Evolutionary conservation across 176 grass and related monocot genomes (phyloP).

Genomic region (Cenchrus americanus): DNA sequence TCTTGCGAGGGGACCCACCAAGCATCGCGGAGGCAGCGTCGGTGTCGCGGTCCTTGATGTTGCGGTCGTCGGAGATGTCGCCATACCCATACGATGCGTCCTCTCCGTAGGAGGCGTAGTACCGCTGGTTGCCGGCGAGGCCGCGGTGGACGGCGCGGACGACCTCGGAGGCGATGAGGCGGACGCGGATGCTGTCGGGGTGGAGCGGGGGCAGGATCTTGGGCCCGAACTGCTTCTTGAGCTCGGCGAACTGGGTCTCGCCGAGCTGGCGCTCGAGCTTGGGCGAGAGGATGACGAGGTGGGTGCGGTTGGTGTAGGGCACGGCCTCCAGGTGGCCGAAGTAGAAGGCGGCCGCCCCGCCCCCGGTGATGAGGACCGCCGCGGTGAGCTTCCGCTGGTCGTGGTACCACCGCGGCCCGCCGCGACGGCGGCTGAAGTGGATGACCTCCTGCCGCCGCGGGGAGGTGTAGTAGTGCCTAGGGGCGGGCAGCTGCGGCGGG

Average conservation of each 20-base stretch:
- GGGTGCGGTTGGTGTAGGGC: constrained; percentile 86
- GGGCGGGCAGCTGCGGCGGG: constrained; percentile 1
- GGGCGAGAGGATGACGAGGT: constrained; percentile 71
- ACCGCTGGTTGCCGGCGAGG: constrained; percentile 41
- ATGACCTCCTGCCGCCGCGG: constrained; percentile 51
- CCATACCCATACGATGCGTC: constrained; percentile 64
- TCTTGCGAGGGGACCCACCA: constrained; percentile 31
- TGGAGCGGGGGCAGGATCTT: constrained; percentile 91
- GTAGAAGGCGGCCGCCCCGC: constrained; percentile 51
- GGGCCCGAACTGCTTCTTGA: constrained; percentile 66
- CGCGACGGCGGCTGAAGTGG: constrained; percentile 68
- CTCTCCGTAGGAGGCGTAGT: constrained; percentile 5
- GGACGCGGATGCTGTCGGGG: constrained; percentile 87
- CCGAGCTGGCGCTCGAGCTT: constrained; percentile 78
- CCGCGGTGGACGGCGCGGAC: constrained; percentile 75
- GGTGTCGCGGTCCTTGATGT: constrained; percentile 38
- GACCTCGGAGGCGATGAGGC: constrained; percentile 78
- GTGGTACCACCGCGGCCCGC: constrained; percentile 71
- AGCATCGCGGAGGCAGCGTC: constrained; percentile 31
- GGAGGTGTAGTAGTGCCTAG: constrained; percentile 48
- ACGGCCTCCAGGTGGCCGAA: constrained; percentile 86
- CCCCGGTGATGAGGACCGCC: constrained; percentile 48
- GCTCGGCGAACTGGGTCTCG: constrained; percentile 65
- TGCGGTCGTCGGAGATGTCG: constrained; percentile 38
- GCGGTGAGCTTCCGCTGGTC: constrained; percentile 65